Conservation (phyloP, 2,329 filamentous ascomycete species). For the Alternaria brassicae region DNA sequence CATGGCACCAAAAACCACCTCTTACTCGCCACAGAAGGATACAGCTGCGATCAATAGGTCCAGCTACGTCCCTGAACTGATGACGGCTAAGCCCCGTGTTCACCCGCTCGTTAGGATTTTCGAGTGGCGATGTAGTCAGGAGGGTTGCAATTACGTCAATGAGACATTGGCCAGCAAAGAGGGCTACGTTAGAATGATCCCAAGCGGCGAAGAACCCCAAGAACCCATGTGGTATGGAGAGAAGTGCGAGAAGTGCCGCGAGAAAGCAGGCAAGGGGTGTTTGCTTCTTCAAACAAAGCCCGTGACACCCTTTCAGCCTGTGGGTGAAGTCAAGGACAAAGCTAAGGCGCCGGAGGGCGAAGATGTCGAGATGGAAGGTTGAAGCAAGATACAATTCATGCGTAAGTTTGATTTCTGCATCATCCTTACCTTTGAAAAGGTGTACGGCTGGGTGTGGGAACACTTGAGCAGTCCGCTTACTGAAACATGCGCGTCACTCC, state of each 20-base stretch:
- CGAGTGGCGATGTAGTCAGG: not conserved
- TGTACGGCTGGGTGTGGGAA: not conserved
- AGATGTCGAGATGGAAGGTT: not conserved
- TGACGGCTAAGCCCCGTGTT: not conserved
- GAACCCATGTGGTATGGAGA: not conserved
- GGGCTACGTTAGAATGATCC: not conserved
- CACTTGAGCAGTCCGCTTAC: not conserved
- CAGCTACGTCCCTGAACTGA: not conserved
- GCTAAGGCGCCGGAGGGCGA: not conserved
- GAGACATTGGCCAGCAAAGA: not conserved
- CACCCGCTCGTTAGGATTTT: not conserved
- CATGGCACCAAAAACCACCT: not conserved
- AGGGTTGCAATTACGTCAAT: not conserved
- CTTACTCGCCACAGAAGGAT: not conserved
- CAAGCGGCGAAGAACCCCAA: not conserved
- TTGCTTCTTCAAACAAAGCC: not conserved
- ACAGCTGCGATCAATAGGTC: not conserved
- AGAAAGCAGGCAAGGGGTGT: not conserved
- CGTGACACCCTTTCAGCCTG: not conserved
- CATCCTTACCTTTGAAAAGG: not conserved
- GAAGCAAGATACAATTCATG: not conserved
- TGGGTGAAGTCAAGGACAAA: not conserved
- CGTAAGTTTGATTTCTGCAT: not conserved
- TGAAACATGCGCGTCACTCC: not conserved
- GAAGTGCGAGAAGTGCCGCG: not conserved